Percentiles rank a stretch among this genome's conserved stretches.
These are phyloP conservation scores for Ophiosphaerella herpotricha DNA, from an alignment of 2,329 filamentous ascomycete species.

Conservation along the genomic window DNA sequence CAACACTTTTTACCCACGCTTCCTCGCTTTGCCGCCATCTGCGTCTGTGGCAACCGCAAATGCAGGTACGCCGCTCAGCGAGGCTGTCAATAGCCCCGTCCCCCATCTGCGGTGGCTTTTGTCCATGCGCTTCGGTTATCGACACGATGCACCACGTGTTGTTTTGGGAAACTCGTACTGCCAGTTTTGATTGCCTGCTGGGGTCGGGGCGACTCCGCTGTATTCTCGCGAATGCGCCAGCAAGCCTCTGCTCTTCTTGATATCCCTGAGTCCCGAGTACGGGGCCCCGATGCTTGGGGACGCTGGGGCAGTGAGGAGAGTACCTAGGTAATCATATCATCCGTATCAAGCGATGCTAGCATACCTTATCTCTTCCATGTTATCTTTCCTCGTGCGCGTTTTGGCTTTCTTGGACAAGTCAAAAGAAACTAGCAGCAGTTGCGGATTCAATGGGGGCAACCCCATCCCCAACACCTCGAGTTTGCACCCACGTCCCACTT, in stretches of 20 bases:
- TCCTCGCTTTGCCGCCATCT: neutral
- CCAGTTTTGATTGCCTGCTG: too few species aligned
- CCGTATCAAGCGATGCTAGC: neutral
- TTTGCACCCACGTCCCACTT: neutral
- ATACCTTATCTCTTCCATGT: neutral
- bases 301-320: too few species aligned
- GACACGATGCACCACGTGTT: neutral
- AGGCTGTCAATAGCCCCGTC: neutral
- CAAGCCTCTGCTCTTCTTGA: too few species aligned
- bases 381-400: neutral
- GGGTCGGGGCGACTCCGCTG: too few species aligned
- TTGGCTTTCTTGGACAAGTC: neutral
- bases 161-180: neutral
- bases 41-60: neutral
- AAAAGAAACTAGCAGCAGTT: neutral
- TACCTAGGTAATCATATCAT: too few species aligned
- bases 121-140: neutral
- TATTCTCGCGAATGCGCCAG: too few species aligned
- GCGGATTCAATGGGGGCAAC: too few species aligned
- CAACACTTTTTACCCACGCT: slow-evolving; percentile 3
- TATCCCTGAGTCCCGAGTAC: too few species aligned
- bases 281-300: too few species aligned
- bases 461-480: neutral
- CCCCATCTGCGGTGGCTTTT: neutral
- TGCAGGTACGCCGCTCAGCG: neutral